Evolutionary conservation across 1,139 yeast genomes (phyloP).

Genomic region (Candida glucosophila): DNA sequence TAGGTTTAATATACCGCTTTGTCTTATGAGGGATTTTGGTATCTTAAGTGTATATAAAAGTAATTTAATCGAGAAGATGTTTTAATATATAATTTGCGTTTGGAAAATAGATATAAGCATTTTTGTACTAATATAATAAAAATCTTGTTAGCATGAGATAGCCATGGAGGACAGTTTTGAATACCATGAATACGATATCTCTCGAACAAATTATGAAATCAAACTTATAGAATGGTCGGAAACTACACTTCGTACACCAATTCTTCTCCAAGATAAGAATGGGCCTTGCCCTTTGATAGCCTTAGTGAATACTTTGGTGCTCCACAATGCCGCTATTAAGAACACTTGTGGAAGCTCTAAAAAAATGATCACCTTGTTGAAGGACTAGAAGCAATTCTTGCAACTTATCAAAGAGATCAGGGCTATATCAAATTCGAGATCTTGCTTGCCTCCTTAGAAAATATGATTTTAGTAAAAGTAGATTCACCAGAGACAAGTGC

Average conservation of each 20-base stretch:
- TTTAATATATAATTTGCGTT: too few species aligned
- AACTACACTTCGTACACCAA: conserved; percentile 35
- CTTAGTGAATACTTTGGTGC: conserved; percentile 57
- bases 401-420: conserved; percentile 8
- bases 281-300: conserved; percentile 94
- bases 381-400: conserved; percentile 18
- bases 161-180: too few species aligned
- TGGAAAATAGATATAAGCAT: too few species aligned
- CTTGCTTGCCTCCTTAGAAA: conserved; percentile 38
- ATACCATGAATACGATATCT: too few species aligned
- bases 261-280: conserved; percentile 70
- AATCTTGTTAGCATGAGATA: too few species aligned
- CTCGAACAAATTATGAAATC: too few species aligned
- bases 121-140: too few species aligned
- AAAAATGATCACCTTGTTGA: neutral
- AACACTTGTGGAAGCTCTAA: conserved; percentile 2
- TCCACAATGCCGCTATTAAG: conserved; percentile 30
- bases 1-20: too few species aligned
- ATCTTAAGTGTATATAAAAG: too few species aligned
- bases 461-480: conserved; percentile 23
- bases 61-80: too few species aligned
- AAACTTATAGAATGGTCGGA: conserved; percentile 22
- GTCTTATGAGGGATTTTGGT: too few species aligned
- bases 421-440: conserved; percentile 20
- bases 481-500: too few species aligned